A percentile compares a stretch with the other conserved stretches of the same genome.
Conservation (phyloP, 179 eudicot species). For the Carnegiea gigantea region DNA sequence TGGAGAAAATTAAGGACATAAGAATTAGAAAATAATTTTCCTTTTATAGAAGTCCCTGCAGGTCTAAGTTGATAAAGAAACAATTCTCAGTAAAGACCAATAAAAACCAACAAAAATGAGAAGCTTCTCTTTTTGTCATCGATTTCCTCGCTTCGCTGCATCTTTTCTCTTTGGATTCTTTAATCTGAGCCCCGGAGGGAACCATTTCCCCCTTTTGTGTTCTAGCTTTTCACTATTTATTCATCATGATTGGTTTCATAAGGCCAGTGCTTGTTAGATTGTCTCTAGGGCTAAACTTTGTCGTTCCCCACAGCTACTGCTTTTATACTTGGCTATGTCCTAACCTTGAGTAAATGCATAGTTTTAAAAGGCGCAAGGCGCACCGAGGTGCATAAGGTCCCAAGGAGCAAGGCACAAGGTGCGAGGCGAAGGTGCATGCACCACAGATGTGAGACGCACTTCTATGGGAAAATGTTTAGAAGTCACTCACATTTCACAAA, state of each 20-base stretch:
- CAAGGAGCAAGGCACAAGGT: no score
- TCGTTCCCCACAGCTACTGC: not conserved
- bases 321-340: not conserved
- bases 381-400: no score
- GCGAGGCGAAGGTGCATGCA: no score
- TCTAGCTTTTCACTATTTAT: not conserved
- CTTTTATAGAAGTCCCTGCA: not conserved
- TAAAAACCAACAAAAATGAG: not conserved
- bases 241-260: not conserved
- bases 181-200: not conserved
- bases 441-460: no score
- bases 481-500: no score
- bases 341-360: not conserved
- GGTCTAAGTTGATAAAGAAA: not conserved
- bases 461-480: no score
- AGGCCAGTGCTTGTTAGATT: not conserved
- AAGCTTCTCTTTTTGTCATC: not conserved
- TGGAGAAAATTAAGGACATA: not conserved
- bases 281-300: not conserved
- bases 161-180: no score
- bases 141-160: not conserved
- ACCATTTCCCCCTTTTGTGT: not conserved
- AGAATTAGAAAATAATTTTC: not conserved
- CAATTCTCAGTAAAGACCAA: not conserved
- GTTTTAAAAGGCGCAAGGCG: no score